A percentile compares a stretch with the other conserved stretches of the same genome.
phyloP scores from a whole-genome alignment of 495 filamentous ascomycete genomes.

The Hypoxylon intermedium region DNA sequence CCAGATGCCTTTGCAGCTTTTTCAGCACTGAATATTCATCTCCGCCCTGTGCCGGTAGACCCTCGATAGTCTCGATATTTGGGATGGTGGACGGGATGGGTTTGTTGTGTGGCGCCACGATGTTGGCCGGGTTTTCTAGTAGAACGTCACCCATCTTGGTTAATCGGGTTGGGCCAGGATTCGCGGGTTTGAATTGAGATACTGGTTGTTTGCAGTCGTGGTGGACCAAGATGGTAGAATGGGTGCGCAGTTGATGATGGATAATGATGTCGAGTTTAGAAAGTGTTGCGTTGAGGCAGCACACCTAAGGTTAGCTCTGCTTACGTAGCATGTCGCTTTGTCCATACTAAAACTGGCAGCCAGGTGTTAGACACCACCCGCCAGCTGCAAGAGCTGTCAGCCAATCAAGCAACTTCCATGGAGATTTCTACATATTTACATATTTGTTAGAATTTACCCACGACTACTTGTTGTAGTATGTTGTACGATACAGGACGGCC shows the following conservation, averaged over 20 bases:
- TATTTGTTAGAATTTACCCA: too few relatives aligned
- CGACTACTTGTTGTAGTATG: too few relatives aligned
- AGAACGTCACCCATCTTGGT: conserved; percentile 80
- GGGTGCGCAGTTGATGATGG: not conserved
- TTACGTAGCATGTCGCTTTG: too few relatives aligned
- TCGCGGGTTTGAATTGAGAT: not conserved
- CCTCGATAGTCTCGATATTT: conserved; percentile 88
- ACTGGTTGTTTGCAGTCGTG: not conserved
- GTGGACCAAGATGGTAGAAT: not conserved
- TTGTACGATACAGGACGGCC: too few relatives aligned
- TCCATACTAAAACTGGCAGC: too few relatives aligned
- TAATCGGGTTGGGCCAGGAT: not conserved
- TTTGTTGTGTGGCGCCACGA: conserved; percentile 76
- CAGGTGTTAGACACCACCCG: too few relatives aligned
- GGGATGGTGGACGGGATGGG: conserved; percentile 81
- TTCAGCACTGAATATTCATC: conserved; percentile 97
- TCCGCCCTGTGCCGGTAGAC: conserved; percentile 76
- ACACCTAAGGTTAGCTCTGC: conserved; percentile 5
- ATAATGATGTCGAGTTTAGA: not conserved
- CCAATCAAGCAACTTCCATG: too few relatives aligned
- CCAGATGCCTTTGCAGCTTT: conserved; percentile 92
- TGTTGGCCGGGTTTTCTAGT: conserved; percentile 79
- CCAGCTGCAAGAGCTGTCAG: too few relatives aligned
- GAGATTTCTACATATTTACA: too few relatives aligned
- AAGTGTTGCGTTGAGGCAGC: conserved; percentile 13